Evolutionary conservation across 2,329 filamentous ascomycete species (phyloP).

Genomic region (Zymoseptoria brevis): DNA sequence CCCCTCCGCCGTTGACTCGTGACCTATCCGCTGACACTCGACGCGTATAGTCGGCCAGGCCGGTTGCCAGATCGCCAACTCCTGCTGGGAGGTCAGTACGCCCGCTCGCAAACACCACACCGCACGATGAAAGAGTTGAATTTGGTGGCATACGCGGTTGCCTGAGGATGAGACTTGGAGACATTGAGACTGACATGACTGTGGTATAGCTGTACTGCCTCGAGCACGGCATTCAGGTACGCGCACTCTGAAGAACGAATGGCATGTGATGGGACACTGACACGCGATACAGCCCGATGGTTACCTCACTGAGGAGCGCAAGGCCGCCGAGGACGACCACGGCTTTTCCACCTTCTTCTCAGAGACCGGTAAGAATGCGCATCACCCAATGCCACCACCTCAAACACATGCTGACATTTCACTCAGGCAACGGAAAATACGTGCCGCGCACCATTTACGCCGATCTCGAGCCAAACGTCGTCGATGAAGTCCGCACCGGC

Average conservation of each 20-base stretch:
- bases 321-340: conserved; percentile 83
- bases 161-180: conserved; percentile 19
- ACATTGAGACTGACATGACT: conserved; percentile 24
- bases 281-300: conserved; percentile 72
- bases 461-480: conserved; percentile 98
- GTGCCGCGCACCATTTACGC: conserved; percentile 98
- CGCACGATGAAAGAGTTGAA: conserved; percentile 4
- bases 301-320: conserved; percentile 96
- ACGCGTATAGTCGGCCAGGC: conserved; percentile 85
- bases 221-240: conserved; percentile 97
- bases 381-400: conserved; percentile 66
- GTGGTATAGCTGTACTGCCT: conserved; percentile 86
- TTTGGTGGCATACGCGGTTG: conserved; percentile 20
- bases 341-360: conserved; percentile 99
- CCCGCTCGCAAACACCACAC: conserved; percentile 13
- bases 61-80: conserved; percentile 99
- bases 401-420: conserved; percentile 39
- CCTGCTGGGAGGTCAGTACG: conserved; percentile 95
- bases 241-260: conserved; percentile 29
- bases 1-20: not conserved
- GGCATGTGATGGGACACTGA: conserved; percentile 13
- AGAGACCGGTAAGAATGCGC: conserved; percentile 69
- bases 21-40: conserved; percentile 43
- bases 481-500: conserved; percentile 98
- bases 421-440: conserved; percentile 89